Evolutionary conservation across 163 green algal genomes (phyloP), one percentile per base, ranked within the genome.

Genomic region (Picocystis sp.): DNA sequence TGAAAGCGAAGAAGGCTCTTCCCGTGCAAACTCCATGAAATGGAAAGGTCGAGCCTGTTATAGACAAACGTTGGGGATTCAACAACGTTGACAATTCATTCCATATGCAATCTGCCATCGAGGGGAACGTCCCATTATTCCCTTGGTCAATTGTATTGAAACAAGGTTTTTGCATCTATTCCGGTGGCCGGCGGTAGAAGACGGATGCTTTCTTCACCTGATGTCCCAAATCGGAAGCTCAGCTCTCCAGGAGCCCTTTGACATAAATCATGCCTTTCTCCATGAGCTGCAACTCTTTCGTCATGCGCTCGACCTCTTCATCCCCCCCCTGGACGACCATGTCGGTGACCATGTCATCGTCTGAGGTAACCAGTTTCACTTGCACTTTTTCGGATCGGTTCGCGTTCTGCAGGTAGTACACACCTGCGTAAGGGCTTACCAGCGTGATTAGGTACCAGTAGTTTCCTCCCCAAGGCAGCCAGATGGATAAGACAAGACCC

Each of bases 221-320:
- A 8, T 8, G 29, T 38, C 8, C 8, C 5, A 38, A 38, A 38
- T 11, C 3, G 8, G 29, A 8, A 38, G 29, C 5, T 63, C 47
- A 76, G 6, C 42, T 41, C 62, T 88, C 80, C 56, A 95, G 56
- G 11, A 97, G 64, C 14, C 88, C 88, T 60, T 94, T 94, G 1
- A 97, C 87, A 38, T 79, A 77, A n/a, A 95, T 76, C 75, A 87
- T 96, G 50, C 86, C 89, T 75, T 98, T 98, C 71, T 96, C 86
- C 33, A 77, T 67, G 2, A 96, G 60, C 2, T 74, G 55, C 45
- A 97, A 65, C 64, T 81, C 75, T 69, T 81, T 81, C 22, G 61
- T 51, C 29, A 93, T 74, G 12, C 79, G 60, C 42, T 79, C 65
- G 19, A 93, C 75, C 66, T 92, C 83, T 58, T 92, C 83, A 25